A percentile compares a stretch with the other conserved stretches of the same genome.
phyloP scores from a whole-genome alignment of 805 yeast genomes.

The Hanseniaspora lindneri region DNA sequence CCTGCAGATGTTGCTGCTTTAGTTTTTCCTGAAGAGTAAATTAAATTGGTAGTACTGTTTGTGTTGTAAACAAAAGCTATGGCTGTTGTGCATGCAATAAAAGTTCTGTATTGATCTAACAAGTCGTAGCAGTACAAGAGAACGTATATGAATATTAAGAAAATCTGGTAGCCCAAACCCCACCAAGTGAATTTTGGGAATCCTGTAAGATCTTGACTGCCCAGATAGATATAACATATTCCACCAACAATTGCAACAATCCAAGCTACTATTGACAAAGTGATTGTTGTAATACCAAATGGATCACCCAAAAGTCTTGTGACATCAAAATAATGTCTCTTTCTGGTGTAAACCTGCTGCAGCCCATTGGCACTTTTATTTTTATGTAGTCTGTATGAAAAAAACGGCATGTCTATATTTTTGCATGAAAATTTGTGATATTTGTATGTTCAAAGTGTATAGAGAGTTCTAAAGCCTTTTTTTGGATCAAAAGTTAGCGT shows the following conservation, averaged over 20 bases:
- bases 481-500: too few species aligned
- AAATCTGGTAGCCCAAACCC: conserved; percentile 74
- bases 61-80: conserved; percentile 76
- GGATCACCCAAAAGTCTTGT: conserved; percentile 67
- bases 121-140: conserved; percentile 46
- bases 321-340: conserved; percentile 26
- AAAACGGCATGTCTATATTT: conserved; percentile 1
- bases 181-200: conserved; percentile 93
- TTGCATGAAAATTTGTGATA: too few species aligned
- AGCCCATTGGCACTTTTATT: not conserved
- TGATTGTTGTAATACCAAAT: conserved; percentile 70
- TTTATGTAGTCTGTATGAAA: conserved; percentile 9
- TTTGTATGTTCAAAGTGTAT: too few species aligned
- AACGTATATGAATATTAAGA: conserved; percentile 40
- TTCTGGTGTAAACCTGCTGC: conserved; percentile 13
- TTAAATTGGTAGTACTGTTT: conserved; percentile 67
- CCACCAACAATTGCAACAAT: conserved; percentile 80
- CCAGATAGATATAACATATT: conserved; percentile 32
- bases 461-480: too few species aligned
- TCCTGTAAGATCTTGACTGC: conserved; percentile 21
- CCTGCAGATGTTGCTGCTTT: conserved; percentile 89
- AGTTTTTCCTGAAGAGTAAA: conserved; percentile 54
- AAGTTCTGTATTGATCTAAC: conserved; percentile 55
- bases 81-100: conserved; percentile 34
- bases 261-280: conserved; percentile 72